These are phyloP conservation scores for Nothophaeocryptopus gaeumannii DNA, from an alignment of 2,329 filamentous ascomycete species.

Conservation along the genomic window DNA sequence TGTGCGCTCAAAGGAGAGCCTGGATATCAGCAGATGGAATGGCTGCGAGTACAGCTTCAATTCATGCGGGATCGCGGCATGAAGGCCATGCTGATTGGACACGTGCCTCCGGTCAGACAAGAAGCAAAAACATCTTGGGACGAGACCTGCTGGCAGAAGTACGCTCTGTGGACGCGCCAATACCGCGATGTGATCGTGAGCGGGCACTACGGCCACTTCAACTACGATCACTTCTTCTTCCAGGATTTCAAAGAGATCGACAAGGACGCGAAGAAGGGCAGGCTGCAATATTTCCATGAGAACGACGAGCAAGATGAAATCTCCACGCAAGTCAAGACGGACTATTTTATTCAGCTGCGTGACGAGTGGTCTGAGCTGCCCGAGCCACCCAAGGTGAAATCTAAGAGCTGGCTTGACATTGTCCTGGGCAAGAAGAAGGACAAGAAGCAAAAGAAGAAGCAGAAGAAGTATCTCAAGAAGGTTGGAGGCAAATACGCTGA, in stretches of 20 bases:
- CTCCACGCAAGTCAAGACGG: constrained; percentile 62
- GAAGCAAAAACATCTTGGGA: constrained; percentile 86
- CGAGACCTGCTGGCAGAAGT: constrained; percentile 98
- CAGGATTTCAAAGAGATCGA: constrained; percentile 79
- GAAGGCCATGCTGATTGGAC: constrained; percentile 92
- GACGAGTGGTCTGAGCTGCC: constrained; percentile 75
- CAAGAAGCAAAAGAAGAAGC: constrained; percentile 51
- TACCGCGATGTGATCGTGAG: constrained; percentile 86
- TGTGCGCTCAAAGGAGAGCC: constrained; percentile 77
- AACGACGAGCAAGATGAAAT: constrained; percentile 46
- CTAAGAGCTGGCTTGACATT: constrained; percentile 27
- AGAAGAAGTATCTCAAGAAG: constrained; percentile 57
- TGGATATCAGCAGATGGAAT: constrained; percentile 92
- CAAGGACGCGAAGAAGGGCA: constrained; percentile 50
- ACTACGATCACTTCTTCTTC: constrained; percentile 93
- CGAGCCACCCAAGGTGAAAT: constrained; percentile 41
- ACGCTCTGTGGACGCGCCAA: constrained; percentile 82
- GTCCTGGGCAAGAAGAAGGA: constrained; percentile 37
- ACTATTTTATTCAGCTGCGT: constrained; percentile 77
- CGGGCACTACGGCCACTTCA: constrained; percentile 91
- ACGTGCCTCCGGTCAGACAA: constrained; percentile 87
- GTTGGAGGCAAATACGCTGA: constrained; percentile 82
- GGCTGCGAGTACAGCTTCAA: constrained; percentile 85
- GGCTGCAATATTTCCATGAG: constrained; percentile 32
- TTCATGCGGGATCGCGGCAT: constrained; percentile 77